Evolutionary conservation across 1,284 basidiomycete species (phyloP).

Genomic region (Apiotrichum mycotoxinovorans): DNA sequence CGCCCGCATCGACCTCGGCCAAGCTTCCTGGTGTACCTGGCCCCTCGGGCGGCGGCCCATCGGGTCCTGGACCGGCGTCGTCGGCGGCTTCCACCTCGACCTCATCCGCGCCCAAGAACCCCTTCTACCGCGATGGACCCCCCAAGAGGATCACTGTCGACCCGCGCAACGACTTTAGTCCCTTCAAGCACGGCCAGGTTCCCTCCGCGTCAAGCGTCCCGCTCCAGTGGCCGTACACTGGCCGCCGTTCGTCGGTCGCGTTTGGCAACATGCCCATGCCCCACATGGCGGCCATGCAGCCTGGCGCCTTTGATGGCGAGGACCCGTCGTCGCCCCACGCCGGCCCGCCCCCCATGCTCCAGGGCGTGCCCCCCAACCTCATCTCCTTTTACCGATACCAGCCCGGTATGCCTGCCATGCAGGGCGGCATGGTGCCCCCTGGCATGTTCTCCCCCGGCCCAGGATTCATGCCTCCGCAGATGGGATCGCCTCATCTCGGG

Average conservation of each 20-base stretch:
- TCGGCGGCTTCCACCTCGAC: slow-evolving; percentile 37
- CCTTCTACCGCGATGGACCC: slow-evolving; percentile 77
- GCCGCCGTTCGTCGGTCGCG: slow-evolving; percentile 75
- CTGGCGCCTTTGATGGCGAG: slow-evolving; percentile 9
- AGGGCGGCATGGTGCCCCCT: slow-evolving; percentile 22
- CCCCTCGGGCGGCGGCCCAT: too few relatives aligned
- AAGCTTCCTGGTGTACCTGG: slow-evolving; percentile 4
- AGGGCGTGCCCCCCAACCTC: slow-evolving; percentile 32
- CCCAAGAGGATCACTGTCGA: slow-evolving; percentile 73
- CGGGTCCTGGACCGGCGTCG: neutral
- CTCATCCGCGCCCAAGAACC: slow-evolving; percentile 56
- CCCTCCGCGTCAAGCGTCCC: slow-evolving; percentile 67
- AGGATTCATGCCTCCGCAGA: slow-evolving; percentile 27
- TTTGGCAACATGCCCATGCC: slow-evolving; percentile 41
- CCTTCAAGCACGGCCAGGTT: slow-evolving; percentile 66
- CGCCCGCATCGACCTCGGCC: slow-evolving; percentile 25
- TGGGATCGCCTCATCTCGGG: slow-evolving; percentile 27
- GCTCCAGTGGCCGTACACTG: slow-evolving; percentile 79
- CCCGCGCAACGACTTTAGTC: slow-evolving; percentile 90
- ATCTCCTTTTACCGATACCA: slow-evolving; percentile 36
- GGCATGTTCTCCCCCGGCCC: slow-evolving; percentile 40
- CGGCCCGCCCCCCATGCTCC: slow-evolving; percentile 26
- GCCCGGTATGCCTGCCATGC: slow-evolving; percentile 34
- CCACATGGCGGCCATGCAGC: slow-evolving; percentile 12
- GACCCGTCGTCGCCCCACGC: slow-evolving; percentile 19